Percentiles rank a stretch among this genome's conserved stretches.
Conservation (phyloP, 2,329 filamentous ascomycete species). For the Diaporthe aspalathi region DNA sequence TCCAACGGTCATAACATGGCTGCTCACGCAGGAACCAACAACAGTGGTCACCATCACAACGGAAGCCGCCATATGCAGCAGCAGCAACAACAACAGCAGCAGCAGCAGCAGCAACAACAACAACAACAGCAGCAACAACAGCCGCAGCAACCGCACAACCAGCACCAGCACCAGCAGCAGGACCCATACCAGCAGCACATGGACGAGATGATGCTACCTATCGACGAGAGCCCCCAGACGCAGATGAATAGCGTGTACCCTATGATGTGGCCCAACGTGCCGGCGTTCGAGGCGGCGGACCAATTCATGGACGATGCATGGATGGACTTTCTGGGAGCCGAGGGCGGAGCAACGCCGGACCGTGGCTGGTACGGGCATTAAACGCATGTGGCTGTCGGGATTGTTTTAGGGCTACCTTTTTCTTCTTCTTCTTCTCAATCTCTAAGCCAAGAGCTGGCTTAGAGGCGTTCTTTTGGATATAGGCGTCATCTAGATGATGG, state of each 20-base stretch:
- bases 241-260: slow-evolving; percentile 56
- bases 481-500: background rate
- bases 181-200: slow-evolving; percentile 39
- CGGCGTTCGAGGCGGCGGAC: slow-evolving; percentile 51
- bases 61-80: slow-evolving; percentile 34
- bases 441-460: slow-evolving; percentile 2
- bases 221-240: slow-evolving; percentile 54
- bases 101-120: slow-evolving; percentile 33
- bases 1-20: slow-evolving; percentile 31
- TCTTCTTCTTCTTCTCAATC: background rate
- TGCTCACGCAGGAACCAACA: slow-evolving; percentile 20
- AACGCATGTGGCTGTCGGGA: background rate
- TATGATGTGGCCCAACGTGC: slow-evolving; percentile 60
- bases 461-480: slow-evolving; percentile 9
- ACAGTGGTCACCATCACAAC: slow-evolving; percentile 26
- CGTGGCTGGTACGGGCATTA: slow-evolving; percentile 38
- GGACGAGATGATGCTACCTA: slow-evolving; percentile 43
- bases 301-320: slow-evolving; percentile 53
- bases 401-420: background rate
- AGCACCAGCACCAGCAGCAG: slow-evolving; percentile 33
- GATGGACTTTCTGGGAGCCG: slow-evolving; percentile 50
- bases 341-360: slow-evolving; percentile 36
- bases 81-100: slow-evolving; percentile 31
- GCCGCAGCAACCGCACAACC: slow-evolving; percentile 34
- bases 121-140: slow-evolving; percentile 37